Conservation (phyloP, 768 basidiomycete species). For the Termitomyces sp. region DNA sequence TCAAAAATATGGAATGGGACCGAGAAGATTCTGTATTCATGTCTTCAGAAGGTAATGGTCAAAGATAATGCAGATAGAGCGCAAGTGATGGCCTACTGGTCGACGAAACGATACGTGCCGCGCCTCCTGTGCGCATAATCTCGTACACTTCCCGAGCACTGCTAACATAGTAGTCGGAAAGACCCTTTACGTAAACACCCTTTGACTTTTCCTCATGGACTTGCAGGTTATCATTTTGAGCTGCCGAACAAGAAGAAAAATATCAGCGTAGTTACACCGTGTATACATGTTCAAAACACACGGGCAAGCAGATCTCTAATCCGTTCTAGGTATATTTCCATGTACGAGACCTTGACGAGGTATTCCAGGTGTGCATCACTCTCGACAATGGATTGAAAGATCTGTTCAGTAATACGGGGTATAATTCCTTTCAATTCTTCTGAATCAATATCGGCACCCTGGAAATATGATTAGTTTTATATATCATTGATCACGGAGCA, state of each 20-base stretch:
- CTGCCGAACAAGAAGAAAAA: conserved; percentile 27
- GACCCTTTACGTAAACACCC: conserved; percentile 96
- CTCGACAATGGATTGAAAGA: conserved; percentile 95
- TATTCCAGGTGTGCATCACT: conserved; percentile 96
- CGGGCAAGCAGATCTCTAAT: conserved; percentile 94
- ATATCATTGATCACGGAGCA: conserved; percentile 4
- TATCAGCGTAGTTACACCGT: neutral
- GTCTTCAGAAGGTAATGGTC: conserved; percentile 42
- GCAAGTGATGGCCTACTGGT: conserved; percentile 64
- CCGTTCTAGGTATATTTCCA: conserved; percentile 98
- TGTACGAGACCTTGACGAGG: conserved; percentile 98
- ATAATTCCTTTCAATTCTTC: conserved; percentile 94
- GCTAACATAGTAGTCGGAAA: conserved; percentile 97
- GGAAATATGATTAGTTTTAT: conserved; percentile 7
- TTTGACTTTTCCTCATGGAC: conserved; percentile 97
- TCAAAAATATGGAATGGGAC: conserved; percentile 98
- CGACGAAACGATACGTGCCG: conserved; percentile 85
- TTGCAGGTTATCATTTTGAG: conserved; percentile 97
- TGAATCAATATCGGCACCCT: conserved; percentile 98
- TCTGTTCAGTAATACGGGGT: conserved; percentile 97
- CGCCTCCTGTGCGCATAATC: conserved; percentile 96
- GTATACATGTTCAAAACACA: conserved; percentile 36
- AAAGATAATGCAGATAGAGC: neutral
- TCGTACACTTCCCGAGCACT: conserved; percentile 95
- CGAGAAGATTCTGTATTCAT: conserved; percentile 99